Percentiles rank a stretch among this genome's conserved stretches.
Conservation (phyloP, 495 filamentous ascomycete species). For the Zalerion maritima region DNA sequence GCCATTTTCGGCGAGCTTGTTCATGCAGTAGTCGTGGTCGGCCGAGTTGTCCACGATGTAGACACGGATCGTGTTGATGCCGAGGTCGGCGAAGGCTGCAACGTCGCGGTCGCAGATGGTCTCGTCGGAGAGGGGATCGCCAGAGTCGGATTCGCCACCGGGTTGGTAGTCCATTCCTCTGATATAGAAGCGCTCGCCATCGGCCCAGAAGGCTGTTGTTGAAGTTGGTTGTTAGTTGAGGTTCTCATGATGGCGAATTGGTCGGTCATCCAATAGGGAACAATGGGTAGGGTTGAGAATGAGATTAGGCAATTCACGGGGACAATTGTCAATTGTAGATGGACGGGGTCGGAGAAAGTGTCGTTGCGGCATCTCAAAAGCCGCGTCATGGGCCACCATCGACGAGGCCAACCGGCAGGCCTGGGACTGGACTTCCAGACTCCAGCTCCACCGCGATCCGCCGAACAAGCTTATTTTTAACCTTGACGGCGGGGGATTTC, state of each 20-base stretch:
- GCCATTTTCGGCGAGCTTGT: conserved; percentile 60
- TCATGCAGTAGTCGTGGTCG: conserved; percentile 78
- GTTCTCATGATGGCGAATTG: too few relatives aligned
- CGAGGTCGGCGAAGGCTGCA: conserved; percentile 65
- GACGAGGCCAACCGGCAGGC: too few relatives aligned
- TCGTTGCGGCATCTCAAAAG: too few relatives aligned
- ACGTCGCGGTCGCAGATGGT: conserved; percentile 70
- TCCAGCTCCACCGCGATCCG: too few relatives aligned
- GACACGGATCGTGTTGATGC: conserved; percentile 82
- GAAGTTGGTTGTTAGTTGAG: conserved; percentile 9
- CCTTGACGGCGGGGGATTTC: neutral
- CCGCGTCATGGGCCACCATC: too few relatives aligned
- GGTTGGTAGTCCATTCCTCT: conserved; percentile 94
- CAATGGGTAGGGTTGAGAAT: neutral
- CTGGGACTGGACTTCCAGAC: too few relatives aligned
- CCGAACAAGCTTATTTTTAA: neutral
- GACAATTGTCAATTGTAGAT: neutral
- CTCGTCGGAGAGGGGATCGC: conserved; percentile 66
- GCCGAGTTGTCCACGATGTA: conserved; percentile 84
- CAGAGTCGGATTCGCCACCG: conserved; percentile 64
- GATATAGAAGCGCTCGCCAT: conserved; percentile 74
- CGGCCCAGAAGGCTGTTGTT: conserved; percentile 67
- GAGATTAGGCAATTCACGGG: neutral
- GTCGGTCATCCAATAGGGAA: too few relatives aligned
- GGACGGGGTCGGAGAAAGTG: too few relatives aligned